These are phyloP conservation scores for Fusarium algeriense DNA, from an alignment of 2,329 filamentous ascomycete species.

Conservation along the genomic window DNA sequence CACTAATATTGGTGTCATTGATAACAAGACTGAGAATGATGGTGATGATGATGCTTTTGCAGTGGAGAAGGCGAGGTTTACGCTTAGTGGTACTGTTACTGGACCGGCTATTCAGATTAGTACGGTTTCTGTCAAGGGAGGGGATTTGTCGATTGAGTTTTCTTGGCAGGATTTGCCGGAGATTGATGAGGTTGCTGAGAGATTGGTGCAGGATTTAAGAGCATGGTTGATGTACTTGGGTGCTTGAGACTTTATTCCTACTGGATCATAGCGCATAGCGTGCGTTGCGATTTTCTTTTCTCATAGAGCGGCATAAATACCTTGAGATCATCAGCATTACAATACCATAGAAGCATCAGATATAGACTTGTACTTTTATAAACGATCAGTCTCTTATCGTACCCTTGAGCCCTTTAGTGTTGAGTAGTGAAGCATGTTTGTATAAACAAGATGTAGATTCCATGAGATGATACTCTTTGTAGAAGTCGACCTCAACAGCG, in stretches of 20 bases:
- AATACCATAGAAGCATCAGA: too few species aligned
- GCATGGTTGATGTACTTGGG: constrained; percentile 2
- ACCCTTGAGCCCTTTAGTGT: too few species aligned
- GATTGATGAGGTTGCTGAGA: neutral
- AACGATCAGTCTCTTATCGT: too few species aligned
- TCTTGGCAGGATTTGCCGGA: constrained; percentile 14
- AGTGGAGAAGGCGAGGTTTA: neutral
- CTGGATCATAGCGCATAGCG: neutral
- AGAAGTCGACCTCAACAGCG: too few species aligned
- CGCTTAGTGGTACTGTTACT: neutral
- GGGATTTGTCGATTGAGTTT: neutral
- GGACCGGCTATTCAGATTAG: constrained; percentile 6
- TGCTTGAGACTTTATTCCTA: neutral
- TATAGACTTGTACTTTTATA: too few species aligned
- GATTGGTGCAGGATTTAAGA: neutral
- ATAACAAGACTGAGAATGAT: neutral
- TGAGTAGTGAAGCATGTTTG: too few species aligned
- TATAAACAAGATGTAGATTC: too few species aligned
- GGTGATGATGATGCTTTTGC: neutral
- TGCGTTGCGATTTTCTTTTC: too few species aligned
- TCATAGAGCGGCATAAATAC: too few species aligned
- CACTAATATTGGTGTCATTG: constrained; percentile 7
- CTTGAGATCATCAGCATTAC: too few species aligned
- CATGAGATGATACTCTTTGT: too few species aligned
- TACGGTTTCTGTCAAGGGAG: neutral